These are phyloP conservation scores for Plenodomus tracheiphilus DNA, from an alignment of 2,329 filamentous ascomycete species.

Conservation along the genomic window DNA sequence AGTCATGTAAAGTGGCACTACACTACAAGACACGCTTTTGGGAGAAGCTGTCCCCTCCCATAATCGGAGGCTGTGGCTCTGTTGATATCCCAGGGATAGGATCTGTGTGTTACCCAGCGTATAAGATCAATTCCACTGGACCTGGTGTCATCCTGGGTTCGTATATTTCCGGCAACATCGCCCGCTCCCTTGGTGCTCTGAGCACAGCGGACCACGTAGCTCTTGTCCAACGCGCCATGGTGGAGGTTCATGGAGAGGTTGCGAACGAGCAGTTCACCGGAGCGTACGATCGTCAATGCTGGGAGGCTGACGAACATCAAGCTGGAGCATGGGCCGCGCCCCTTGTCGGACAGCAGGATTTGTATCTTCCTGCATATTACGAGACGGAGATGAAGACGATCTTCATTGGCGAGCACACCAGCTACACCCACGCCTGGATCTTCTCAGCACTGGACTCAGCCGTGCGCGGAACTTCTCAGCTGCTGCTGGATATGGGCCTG, in stretches of 20 bases:
- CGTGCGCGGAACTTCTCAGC: slow-evolving; percentile 65
- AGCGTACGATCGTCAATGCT: slow-evolving; percentile 66
- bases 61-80: slow-evolving; percentile 66
- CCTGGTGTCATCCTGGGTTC: slow-evolving; percentile 65
- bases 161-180: slow-evolving; percentile 56
- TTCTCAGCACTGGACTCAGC: slow-evolving; percentile 68
- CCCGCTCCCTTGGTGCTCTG: slow-evolving; percentile 52
- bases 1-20: slow-evolving; percentile 63
- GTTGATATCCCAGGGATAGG: slow-evolving; percentile 65
- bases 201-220: slow-evolving; percentile 65
- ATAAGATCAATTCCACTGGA: slow-evolving; percentile 65
- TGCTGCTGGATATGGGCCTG: slow-evolving; percentile 65
- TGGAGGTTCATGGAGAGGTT: slow-evolving; percentile 66
- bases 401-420: slow-evolving; percentile 69
- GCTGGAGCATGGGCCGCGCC: slow-evolving; percentile 66
- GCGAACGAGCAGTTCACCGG: slow-evolving; percentile 67
- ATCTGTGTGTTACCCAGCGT: slow-evolving; percentile 67
- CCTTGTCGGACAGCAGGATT: slow-evolving; percentile 65
- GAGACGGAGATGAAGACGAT: slow-evolving; percentile 71
- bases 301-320: slow-evolving; percentile 64
- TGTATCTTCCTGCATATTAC: slow-evolving; percentile 74
- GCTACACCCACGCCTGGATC: slow-evolving; percentile 74
- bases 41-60: slow-evolving; percentile 58
- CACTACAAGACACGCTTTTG: slow-evolving; percentile 69
- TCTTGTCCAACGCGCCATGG: slow-evolving; percentile 66